Base-by-base conservation (phyloP, 257 asterid species). In the Anisodus acutangulus region DNA sequence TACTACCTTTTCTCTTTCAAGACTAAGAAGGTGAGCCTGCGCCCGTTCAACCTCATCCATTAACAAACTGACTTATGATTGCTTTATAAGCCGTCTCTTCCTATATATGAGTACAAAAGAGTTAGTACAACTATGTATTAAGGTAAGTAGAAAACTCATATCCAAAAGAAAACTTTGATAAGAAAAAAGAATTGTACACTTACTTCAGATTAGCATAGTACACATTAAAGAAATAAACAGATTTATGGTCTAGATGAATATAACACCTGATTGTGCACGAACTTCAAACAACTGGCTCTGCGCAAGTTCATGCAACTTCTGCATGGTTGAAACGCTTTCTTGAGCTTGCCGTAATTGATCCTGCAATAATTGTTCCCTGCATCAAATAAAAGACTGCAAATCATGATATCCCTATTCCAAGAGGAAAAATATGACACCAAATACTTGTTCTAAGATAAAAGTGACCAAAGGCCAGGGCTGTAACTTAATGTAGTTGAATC, bases 11-110 rank as follows among this genome's bases (percentile, higher is more conserved):
- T 95, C 98, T 89, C 99, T 95, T 85, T 95, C 98, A 66, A 95
- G 99, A 87, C 97, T 92, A 82, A 88, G 86, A 80, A 95, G 99
- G 86, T 97, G 97, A 85, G 95, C 84, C 86, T 95, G 99, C 83
- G 99, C 99, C 57, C 94, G 93, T 79, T 95, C 99, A 87, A 95
- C 95, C 91, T 95, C 99, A 89, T 95, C 97, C 97, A 95, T 91
- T 88, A 95, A 83, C 81, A 95, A 93, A 88, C 90, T 93, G 85
- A 93, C 93, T 91, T 95, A 98, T 39, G 99, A 92, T 87, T 95
- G 99, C 78, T 95, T 95, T 45, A 91, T n/a, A 87, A 63, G 98
- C 99, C 85, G 92, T 87, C 22, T 93, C 97, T 88, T 93, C 99
- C 62, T 95, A 98, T 95, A 76, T 76, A 45, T 57, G 62, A 57